These are phyloP conservation scores for Flammula alnicola DNA, from an alignment of 1,284 basidiomycete genomes.

Conservation along the genomic window DNA sequence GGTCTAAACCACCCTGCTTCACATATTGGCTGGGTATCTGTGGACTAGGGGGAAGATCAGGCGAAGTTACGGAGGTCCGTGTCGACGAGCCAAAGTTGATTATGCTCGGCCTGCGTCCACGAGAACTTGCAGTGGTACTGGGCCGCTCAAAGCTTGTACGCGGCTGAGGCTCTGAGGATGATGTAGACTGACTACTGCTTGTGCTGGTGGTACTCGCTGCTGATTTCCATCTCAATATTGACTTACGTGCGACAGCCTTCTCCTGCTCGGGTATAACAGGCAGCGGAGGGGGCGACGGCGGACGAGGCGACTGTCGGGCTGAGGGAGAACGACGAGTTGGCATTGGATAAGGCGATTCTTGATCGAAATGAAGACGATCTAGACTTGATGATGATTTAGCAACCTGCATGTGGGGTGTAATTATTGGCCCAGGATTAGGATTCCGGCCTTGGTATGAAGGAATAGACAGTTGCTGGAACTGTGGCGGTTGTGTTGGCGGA, in stretches of 20 bases:
- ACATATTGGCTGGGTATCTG: slow-evolving; percentile 48
- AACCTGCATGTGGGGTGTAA: slow-evolving; percentile 40
- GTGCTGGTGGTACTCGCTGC: slow-evolving; percentile 22
- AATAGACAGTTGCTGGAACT: slow-evolving; percentile 26
- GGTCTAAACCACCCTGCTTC: slow-evolving; percentile 27
- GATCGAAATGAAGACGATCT: slow-evolving; percentile 62
- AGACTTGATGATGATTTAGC: slow-evolving; percentile 34
- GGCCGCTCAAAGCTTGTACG: slow-evolving; percentile 36
- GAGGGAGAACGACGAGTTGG: slow-evolving; percentile 40
- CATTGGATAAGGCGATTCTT: slow-evolving; percentile 72
- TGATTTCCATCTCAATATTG: slow-evolving; percentile 70
- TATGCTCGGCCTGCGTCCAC: slow-evolving; percentile 39
- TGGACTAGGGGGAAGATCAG: slow-evolving; percentile 51
- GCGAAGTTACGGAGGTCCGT: slow-evolving; percentile 35
- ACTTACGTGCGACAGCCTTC: slow-evolving; percentile 58
- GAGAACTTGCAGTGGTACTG: slow-evolving; percentile 20
- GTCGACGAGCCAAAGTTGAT: slow-evolving; percentile 37
- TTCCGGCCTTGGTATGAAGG: slow-evolving; percentile 27
- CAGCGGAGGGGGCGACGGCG: slow-evolving; percentile 35
- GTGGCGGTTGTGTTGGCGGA: slow-evolving; percentile 30
- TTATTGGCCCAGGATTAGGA: slow-evolving; percentile 35
- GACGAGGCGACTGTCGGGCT: slow-evolving; percentile 27
- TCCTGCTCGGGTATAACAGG: slow-evolving; percentile 34
- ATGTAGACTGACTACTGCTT: slow-evolving; percentile 15
- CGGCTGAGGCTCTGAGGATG: slow-evolving; percentile 23